Evolutionary conservation across 352 stramenopile species (phyloP), one percentile per base, ranked within the genome.

Genomic region (Pythium sukuiense): DNA sequence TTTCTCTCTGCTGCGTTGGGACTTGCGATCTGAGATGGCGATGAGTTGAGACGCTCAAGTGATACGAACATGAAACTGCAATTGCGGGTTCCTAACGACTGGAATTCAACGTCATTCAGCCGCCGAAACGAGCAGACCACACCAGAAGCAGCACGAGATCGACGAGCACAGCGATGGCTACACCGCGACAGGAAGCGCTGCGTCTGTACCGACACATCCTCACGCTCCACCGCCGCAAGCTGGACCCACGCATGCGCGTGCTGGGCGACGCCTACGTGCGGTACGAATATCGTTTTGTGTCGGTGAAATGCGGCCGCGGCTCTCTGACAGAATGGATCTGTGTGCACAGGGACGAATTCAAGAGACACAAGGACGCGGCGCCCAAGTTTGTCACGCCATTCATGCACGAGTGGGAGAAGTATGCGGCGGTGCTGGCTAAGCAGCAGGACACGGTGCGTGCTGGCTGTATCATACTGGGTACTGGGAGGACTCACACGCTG

Each of bases 201-300:
- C 71, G 70, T 43, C 80, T 96, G 27, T 96, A 96, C 63, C 78
- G 77, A 46, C 77, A 77, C 71, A 93, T 96, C 61, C 74, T 96
- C 70, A 80, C 76, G 69, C 84, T 94, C 48, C 87, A 96, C 62
- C 73, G 72, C 43, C 70, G 73, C 53, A 91, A 93, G 48, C 71
- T 96, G 41, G 80, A 84, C 65, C 81, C 85, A 39, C 83, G 87
- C 49, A 94, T 96, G 86, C 85, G 87, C 59, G 64, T 94, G 27
- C 83, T 96, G 0, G 87, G 87, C 20, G 84, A 96, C 69, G 72
- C 89, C 58, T 96, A 96, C 63, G 83, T 96, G 32, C 76, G 83
- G 79, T 88, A 63, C 30, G n/a, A 20, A 43, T 35, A 7, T 14
- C 2, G 12, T 35, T 37, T 30, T 53, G n/a, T 24, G 6, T 7